A percentile compares a stretch with the other conserved stretches of the same genome.
Evolutionary conservation across 306 rosid genomes (phyloP).

Genomic region (barrel medic (Medicago truncatula)): DNA sequence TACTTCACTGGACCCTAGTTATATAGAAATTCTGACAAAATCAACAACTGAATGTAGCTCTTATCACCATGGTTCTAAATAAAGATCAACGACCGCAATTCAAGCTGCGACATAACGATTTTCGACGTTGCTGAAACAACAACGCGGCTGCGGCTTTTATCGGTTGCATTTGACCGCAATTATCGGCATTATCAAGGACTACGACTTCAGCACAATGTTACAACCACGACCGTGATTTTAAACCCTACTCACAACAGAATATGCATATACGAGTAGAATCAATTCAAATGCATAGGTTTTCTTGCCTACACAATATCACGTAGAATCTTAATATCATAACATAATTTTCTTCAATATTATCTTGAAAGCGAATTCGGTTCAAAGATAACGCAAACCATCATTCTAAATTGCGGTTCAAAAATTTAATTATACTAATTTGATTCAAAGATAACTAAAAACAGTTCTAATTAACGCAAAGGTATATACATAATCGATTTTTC

Average conservation of each 20-base stretch:
- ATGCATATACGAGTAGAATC: neutral
- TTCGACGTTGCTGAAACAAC: no score
- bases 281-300: conserved; percentile 5
- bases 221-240: no score
- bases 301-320: neutral
- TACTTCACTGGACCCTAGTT: neutral
- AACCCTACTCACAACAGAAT: neutral
- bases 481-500: no score
- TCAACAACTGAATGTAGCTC: neutral
- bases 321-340: neutral
- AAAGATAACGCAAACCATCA: neutral
- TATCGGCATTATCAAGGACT: no score
- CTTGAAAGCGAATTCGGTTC: neutral
- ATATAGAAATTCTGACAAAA: neutral
- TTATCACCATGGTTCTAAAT: neutral
- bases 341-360: neutral
- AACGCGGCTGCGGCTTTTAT: no score
- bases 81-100: no score
- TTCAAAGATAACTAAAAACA: neutral
- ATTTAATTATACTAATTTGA: neutral
- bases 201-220: no score
- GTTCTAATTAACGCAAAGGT: no score
- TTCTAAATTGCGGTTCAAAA: no score
- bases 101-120: no score
- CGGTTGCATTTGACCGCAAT: no score